These are phyloP conservation scores for Castanea mollissima DNA, from an alignment of 306 rosid genomes.

Conservation along the genomic window DNA sequence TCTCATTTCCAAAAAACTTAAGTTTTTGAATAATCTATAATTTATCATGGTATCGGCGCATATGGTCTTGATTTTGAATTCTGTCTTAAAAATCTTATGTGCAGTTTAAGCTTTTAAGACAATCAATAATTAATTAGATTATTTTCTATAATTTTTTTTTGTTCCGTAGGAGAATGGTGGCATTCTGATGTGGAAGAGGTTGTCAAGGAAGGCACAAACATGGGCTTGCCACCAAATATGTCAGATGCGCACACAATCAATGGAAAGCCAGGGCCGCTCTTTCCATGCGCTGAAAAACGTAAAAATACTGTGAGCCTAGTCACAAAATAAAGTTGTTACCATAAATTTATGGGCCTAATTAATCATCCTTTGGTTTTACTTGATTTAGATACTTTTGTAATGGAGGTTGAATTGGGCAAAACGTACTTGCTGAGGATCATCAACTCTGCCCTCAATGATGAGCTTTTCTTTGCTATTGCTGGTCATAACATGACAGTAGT, in stretches of 20 bases:
- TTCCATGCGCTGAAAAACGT: slow-evolving; percentile 89
- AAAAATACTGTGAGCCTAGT: slow-evolving; percentile 16
- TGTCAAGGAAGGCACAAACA: slow-evolving; percentile 59
- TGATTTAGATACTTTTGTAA: slow-evolving; percentile 61
- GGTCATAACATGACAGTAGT: slow-evolving; percentile 80
- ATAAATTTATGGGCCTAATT: background rate
- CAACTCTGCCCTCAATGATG: slow-evolving; percentile 67
- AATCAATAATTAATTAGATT: background rate
- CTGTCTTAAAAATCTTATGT: too few relatives aligned
- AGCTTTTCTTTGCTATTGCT: slow-evolving; percentile 71
- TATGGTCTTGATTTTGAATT: too few relatives aligned
- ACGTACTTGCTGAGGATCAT: slow-evolving; percentile 70
- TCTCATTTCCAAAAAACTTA: too few relatives aligned
- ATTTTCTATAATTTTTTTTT: background rate
- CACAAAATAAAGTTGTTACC: background rate
- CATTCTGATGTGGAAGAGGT: slow-evolving; percentile 66
- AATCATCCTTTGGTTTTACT: background rate
- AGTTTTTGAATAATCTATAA: too few relatives aligned
- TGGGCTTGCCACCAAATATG: slow-evolving; percentile 83
- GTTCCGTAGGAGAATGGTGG: slow-evolving; percentile 78
- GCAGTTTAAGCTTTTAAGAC: too few relatives aligned
- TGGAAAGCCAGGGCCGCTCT: slow-evolving; percentile 92
- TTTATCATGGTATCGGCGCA: too few relatives aligned
- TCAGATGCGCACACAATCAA: slow-evolving; percentile 91
- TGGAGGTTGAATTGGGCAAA: slow-evolving; percentile 76